Evolutionary conservation across 495 filamentous ascomycete species (phyloP).

Genomic region (Aspergillus nanangensis): DNA sequence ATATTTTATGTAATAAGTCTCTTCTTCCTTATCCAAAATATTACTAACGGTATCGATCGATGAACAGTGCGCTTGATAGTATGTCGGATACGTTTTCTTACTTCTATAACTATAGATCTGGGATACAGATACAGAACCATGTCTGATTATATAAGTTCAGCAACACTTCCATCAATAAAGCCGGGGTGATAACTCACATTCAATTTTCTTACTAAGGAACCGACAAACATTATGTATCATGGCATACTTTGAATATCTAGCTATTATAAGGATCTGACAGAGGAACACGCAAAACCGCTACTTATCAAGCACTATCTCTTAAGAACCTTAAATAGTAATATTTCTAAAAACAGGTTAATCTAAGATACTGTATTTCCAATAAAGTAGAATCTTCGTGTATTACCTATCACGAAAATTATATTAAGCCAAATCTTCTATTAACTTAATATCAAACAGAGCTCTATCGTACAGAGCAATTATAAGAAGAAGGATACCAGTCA

Average conservation of each 20-base stretch:
- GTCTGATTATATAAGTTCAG: constrained; percentile 12
- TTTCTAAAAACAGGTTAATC: no score
- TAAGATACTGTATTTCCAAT: no score
- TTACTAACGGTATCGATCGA: constrained; percentile 15
- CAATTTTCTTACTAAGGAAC: no score
- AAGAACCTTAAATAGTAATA: no score
- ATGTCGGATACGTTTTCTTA: constrained; percentile 11
- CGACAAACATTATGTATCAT: no score
- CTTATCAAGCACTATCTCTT: no score
- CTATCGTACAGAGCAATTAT: constrained; percentile 4
- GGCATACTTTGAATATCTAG: no score
- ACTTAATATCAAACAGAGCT: constrained; percentile 6
- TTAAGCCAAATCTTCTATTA: constrained; percentile 3
- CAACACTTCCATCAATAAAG: constrained; percentile 6
- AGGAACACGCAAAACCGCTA: no score
- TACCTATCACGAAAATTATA: constrained; percentile 1
- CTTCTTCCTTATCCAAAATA: constrained; percentile 13
- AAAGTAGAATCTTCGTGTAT: constrained; percentile 10
- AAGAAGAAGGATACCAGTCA: constrained; percentile 3
- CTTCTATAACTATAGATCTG: constrained; percentile 16
- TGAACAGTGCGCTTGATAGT: constrained; percentile 17
- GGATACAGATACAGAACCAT: constrained; percentile 17
- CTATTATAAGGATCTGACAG: no score
- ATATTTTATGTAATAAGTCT: constrained; percentile 18
- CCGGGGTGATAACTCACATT: constrained; percentile 10